A percentile compares a stretch with the other conserved stretches of the same genome.
Evolutionary conservation across 1,284 basidiomycete genomes (phyloP).

Genomic region (Papiliotrema flavescens): DNA sequence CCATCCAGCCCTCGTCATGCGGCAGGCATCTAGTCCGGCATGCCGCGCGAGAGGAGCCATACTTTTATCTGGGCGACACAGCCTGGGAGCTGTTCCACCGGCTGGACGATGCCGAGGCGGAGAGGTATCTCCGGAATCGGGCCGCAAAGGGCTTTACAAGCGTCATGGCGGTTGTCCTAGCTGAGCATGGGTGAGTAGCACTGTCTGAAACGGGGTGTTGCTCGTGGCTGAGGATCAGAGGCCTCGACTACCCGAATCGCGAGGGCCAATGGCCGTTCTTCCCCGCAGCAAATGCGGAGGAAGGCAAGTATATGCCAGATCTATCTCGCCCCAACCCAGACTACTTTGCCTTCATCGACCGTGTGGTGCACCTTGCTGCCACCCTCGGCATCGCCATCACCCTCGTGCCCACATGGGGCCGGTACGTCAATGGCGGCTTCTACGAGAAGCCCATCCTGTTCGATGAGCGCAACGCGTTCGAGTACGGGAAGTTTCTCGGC

Average conservation of each 20-base stretch:
- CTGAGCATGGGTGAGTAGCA: conserved; percentile 20
- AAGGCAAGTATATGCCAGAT: conserved; percentile 6
- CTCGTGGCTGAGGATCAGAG: conserved; percentile 6
- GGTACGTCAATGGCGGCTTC: conserved; percentile 21
- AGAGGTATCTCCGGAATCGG: conserved; percentile 15
- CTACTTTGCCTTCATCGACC: conserved; percentile 17
- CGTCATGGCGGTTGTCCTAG: conserved; percentile 14
- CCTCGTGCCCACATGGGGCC: conserved; percentile 21
- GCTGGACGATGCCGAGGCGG: conserved; percentile 14
- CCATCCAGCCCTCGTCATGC: conserved; percentile 1
- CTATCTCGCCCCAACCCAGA: conserved; percentile 6
- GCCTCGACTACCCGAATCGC: conserved; percentile 14
- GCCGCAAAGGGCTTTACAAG: conserved; percentile 19
- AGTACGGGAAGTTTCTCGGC: conserved; percentile 17
- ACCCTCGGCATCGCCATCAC: conserved; percentile 10
- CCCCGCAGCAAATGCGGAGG: conserved; percentile 3
- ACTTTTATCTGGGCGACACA: conserved; percentile 22
- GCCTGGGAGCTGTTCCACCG: conserved; percentile 28
- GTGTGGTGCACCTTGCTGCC: conserved; percentile 10
- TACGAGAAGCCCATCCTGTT: conserved; percentile 14
- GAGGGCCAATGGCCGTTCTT: conserved; percentile 18
- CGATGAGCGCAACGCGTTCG: conserved; percentile 7
- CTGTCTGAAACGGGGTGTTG: too few relatives aligned
- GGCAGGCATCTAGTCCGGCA: conserved; percentile 9
- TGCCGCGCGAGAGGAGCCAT: conserved; percentile 5